Evolutionary conservation across 331 rosid genomes (phyloP), one percentile per base, ranked within the genome.

Genomic region (Quercus phellos): DNA sequence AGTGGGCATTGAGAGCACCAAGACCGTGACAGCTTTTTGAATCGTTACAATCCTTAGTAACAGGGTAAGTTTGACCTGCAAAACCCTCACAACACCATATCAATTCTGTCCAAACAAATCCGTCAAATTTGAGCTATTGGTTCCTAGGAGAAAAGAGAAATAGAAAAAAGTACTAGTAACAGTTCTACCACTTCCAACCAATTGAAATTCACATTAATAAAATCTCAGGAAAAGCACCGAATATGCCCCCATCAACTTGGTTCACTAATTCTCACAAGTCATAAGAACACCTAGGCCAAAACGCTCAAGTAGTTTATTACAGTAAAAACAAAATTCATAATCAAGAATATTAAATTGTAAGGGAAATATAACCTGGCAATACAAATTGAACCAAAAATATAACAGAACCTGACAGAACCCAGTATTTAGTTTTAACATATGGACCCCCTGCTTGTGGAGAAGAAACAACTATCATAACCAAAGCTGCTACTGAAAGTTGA

Each of bases 401-500:
- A 58, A 58, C 30, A 58, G 66, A 24, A 58, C 29, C 68, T 61
- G 68, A 61, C 68, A 27, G 68, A 58, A 61, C 68, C 68, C 29
- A 27, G n/a, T 61, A 27, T 26, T 12, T 61, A 32, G 38, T 61
- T 26, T 17, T 14, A 61, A 61, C 68, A 61, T 61, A 61, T 32
- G n/a, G 38, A 61, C 38, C 35, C 72, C 72, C 46, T 70, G 55
- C 72, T 30, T 42, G 55, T 69, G 43, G 70, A 54, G 55, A 46
- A 12, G 27, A 51, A 63, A 22, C 74, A 72, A 55, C 59, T 12
- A 8, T 27, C 69, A 66, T 5, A 30, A 24, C 46, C 30, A 74
- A 84, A 72, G 72, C 72, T 59, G 80, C 81, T 50, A 83, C 77
- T 19, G 81, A 68, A 87, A 80, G 43, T 59, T 74, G 73, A 77